A percentile compares a stretch with the other conserved stretches of the same genome.
Evolutionary conservation across 768 basidiomycete species (phyloP).

Genomic region (Trametes villosa): DNA sequence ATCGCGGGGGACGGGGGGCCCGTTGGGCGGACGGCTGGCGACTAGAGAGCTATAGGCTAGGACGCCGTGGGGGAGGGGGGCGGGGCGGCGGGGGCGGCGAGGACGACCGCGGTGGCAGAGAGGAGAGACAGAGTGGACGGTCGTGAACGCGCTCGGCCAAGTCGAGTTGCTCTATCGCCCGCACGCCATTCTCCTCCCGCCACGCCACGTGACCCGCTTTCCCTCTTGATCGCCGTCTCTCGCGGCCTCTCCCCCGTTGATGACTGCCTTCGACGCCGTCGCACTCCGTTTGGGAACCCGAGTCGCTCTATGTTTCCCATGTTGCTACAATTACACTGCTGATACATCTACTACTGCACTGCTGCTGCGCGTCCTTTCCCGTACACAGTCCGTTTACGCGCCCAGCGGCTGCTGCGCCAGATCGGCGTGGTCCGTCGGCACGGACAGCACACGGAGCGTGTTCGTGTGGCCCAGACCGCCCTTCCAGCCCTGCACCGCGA

Average conservation of each 20-base stretch:
- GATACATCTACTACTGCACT: slow-evolving; percentile 12
- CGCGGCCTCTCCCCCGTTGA: neutral
- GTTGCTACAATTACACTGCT: slow-evolving; percentile 23
- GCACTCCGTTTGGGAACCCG: neutral
- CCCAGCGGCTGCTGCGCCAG: slow-evolving; percentile 71
- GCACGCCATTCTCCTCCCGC: neutral
- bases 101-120: slow-evolving; percentile 6
- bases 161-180: neutral
- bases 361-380: neutral
- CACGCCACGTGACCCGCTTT: slow-evolving; percentile 18
- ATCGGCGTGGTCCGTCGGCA: slow-evolving; percentile 82
- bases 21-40: slow-evolving; percentile 26
- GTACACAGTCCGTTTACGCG: slow-evolving; percentile 10
- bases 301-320: slow-evolving; percentile 12
- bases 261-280: neutral
- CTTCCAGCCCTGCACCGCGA: slow-evolving; percentile 99
- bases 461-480: slow-evolving; percentile 96
- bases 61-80: slow-evolving; percentile 8
- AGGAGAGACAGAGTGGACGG: neutral
- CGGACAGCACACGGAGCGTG: slow-evolving; percentile 82
- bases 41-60: slow-evolving; percentile 27
- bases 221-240: slow-evolving; percentile 1
- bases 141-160: slow-evolving; percentile 18
- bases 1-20: slow-evolving; percentile 33
- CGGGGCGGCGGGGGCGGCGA: neutral